These are phyloP conservation scores for Trichoderma polysporum DNA, from an alignment of 2,329 filamentous ascomycete species.

Conservation along the genomic window DNA sequence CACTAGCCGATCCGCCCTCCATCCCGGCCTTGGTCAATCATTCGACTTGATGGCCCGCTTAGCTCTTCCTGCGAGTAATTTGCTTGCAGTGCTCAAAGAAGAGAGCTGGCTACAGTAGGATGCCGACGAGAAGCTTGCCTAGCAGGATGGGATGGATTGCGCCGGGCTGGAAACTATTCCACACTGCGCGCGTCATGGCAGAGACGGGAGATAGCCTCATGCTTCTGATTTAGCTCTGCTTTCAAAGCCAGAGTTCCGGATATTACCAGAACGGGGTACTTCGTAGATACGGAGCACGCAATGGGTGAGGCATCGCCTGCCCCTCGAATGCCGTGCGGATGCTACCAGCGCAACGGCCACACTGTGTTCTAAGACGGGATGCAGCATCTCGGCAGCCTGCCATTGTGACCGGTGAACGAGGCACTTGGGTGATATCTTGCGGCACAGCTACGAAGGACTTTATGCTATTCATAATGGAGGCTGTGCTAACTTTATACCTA, in stretches of 20 bases:
- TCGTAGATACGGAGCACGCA: not conserved
- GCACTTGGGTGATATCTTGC: not conserved
- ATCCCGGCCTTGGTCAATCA: slow-evolving; percentile 1
- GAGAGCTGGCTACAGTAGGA: not conserved
- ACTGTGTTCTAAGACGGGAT: not conserved
- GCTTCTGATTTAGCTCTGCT: not conserved
- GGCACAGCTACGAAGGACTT: not conserved
- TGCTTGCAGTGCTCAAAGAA: not conserved
- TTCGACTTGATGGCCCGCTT: not conserved
- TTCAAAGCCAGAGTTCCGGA: not conserved
- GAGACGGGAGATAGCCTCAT: not conserved
- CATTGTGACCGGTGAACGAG: not conserved
- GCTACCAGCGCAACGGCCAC: not conserved
- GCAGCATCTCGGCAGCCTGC: not conserved
- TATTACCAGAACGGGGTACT: not conserved
- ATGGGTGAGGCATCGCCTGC: not conserved
- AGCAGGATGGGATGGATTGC: not conserved
- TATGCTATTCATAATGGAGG: not conserved
- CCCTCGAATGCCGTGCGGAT: not conserved
- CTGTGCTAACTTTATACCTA: not conserved
- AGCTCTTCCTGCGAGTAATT: slow-evolving; percentile 7
- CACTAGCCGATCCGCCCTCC: slow-evolving; percentile 18
- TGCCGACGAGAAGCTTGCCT: not conserved
- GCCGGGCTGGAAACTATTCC: not conserved
- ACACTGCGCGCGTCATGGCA: not conserved